A percentile compares a stretch with the other conserved stretches of the same genome.
phyloP scores from a whole-genome alignment of 768 basidiomycete species.

The Termitomyces sp. region DNA sequence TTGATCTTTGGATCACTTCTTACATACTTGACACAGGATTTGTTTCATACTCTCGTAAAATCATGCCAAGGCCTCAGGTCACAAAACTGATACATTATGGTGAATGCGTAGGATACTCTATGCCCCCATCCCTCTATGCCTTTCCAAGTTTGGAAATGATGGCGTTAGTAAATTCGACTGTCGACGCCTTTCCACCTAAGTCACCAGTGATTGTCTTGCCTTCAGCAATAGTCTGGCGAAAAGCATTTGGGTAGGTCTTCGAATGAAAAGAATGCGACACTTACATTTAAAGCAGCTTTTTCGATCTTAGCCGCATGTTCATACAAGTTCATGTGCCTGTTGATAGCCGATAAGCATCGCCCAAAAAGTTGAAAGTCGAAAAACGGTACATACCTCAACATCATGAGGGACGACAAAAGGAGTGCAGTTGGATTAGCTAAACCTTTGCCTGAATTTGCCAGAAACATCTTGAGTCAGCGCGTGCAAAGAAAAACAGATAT shows the following conservation, averaged over 20 bases:
- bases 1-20: neutral
- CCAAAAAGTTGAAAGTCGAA: neutral
- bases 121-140: slow-evolving; percentile 10
- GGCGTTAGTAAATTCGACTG: slow-evolving; percentile 82
- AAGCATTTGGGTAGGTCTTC: slow-evolving; percentile 6
- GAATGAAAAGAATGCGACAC: slow-evolving; percentile 21
- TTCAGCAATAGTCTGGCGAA: slow-evolving; percentile 85
- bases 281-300: slow-evolving; percentile 81
- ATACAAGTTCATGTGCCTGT: slow-evolving; percentile 88
- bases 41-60: slow-evolving; percentile 1
- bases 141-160: slow-evolving; percentile 69
- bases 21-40: neutral
- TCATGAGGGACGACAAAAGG: slow-evolving; percentile 93
- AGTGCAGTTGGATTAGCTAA: slow-evolving; percentile 99
- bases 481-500: neutral
- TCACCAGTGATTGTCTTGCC: slow-evolving; percentile 95
- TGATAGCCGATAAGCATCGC: neutral
- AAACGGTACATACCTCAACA: slow-evolving; percentile 68
- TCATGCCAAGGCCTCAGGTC: slow-evolving; percentile 4
- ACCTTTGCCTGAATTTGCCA: slow-evolving; percentile 59
- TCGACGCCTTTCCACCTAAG: slow-evolving; percentile 88
- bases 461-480: slow-evolving; percentile 2
- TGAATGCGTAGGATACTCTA: slow-evolving; percentile 7
- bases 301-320: slow-evolving; percentile 87
- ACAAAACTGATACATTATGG: slow-evolving; percentile 5